phyloP scores from a whole-genome alignment of 257 asterid genomes.

The Gentiana macrophylla region DNA sequence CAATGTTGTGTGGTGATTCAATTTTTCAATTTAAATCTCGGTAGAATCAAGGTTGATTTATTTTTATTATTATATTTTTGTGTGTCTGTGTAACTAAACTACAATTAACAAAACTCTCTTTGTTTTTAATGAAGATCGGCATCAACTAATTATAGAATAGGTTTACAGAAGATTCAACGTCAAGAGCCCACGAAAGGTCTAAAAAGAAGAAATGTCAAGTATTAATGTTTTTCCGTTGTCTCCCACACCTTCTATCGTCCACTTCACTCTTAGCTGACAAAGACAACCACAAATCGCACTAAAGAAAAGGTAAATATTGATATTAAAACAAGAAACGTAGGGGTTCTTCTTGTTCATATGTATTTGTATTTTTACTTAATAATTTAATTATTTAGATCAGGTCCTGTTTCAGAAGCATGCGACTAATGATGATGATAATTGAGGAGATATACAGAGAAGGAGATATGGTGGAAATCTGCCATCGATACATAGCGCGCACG shows the following conservation, averaged over 20 bases:
- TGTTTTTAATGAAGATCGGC: no score
- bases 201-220: constrained; percentile 35
- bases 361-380: constrained; percentile 1
- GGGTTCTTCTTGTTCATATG: neutral
- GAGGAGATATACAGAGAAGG: constrained; percentile 1
- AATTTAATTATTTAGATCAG: neutral
- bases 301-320: neutral
- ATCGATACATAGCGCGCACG: constrained; percentile 58
- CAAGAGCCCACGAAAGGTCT: constrained; percentile 24
- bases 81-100: no score
- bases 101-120: no score
- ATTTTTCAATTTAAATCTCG: no score
- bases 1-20: no score
- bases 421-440: constrained; percentile 45
- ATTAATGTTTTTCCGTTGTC: constrained; percentile 44
- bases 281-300: constrained; percentile 67
- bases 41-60: no score
- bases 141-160: no score
- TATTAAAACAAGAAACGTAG: constrained; percentile 3
- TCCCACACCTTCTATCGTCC: constrained; percentile 39
- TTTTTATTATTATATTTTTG: no score
- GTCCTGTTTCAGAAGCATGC: constrained; percentile 39
- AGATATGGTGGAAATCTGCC: constrained; percentile 46
- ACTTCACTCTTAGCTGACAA: constrained; percentile 28
- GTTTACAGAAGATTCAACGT: neutral